Evolutionary conservation across 176 grass and related monocot species (phyloP), one percentile per base, ranked within the genome.

Genomic region (Aegilops sharonensis): DNA sequence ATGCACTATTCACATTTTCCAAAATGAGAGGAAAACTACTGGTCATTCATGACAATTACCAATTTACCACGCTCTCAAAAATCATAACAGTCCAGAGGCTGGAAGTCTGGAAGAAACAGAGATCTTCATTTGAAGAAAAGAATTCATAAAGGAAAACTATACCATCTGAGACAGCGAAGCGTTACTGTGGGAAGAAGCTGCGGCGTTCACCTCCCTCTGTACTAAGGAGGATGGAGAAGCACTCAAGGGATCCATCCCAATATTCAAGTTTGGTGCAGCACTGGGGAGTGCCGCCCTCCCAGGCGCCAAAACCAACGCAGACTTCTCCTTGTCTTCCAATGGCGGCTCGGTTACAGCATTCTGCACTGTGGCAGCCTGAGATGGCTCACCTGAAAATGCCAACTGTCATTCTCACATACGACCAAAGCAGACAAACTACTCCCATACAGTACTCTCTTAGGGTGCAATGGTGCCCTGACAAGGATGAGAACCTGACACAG

Each of bases 201-300:
- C 54, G 68, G 30, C 83, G 86, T 80, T 74, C 30, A 79, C 54
- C 64, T 90, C 93, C 42, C 9, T 83, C 39, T 85, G 78, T 70
- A 75, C 91, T 5, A 75, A 52, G 43, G 89, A 87, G 56, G 90
- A 57, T 54, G 87, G 78, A 80, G 88, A 78, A 83, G 72, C 37
- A 71, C 83, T 87, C 90, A 86, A 94, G 56, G 92, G 54, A 87
- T 98, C 90, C 84, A 95, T 89, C 29, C 78, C 95, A 45, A 88
- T 76, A 67, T 94, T 93, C 88, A 90, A 81, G 86, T 89, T 92
- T 18, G 91, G 56, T 65, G 86, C 73, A 18, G 77, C 60, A 36
- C 75, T 52, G 34, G 85, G 21, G 24, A 83, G 29, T 47, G 82
- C 72, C 79, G 69, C 85, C 60, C 78, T 90, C 54, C 88, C 93